These are phyloP conservation scores for Scenedesmus sp. DNA, from an alignment of 163 green algal genomes.

Conservation along the genomic window DNA sequence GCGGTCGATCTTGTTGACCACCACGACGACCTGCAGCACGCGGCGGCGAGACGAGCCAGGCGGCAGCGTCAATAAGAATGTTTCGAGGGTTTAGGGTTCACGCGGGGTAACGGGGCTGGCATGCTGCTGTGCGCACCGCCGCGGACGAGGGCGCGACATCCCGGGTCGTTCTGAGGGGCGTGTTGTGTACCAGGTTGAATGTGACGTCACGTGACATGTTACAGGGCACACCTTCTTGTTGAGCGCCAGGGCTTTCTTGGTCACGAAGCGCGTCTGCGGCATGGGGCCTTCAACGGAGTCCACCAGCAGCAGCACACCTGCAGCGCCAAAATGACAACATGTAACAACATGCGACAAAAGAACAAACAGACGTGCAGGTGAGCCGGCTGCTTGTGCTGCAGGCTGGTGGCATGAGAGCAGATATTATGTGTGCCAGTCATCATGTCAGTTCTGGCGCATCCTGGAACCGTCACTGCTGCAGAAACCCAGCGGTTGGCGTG, in stretches of 20 bases:
- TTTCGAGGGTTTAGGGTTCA: too few species aligned
- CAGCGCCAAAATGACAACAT: slow-evolving; percentile 38
- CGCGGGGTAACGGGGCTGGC: too few species aligned
- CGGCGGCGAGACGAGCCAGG: too few species aligned
- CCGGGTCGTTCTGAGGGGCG: too few species aligned
- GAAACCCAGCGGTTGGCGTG: too few species aligned
- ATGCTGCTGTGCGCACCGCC: too few species aligned
- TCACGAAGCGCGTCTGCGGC: slow-evolving; percentile 99
- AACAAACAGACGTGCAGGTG: neutral
- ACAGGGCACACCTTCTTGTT: slow-evolving; percentile 73
- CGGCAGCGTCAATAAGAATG: neutral
- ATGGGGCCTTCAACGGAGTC: slow-evolving; percentile 98
- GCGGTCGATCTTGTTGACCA: slow-evolving; percentile 99
- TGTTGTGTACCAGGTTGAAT: neutral
- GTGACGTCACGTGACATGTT: neutral
- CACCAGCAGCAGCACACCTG: slow-evolving; percentile 96
- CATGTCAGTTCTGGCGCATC: too few species aligned
- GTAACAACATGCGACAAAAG: neutral
- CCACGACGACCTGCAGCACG: slow-evolving; percentile 88
- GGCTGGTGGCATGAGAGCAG: too few species aligned
- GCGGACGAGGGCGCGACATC: too few species aligned
- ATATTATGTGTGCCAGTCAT: too few species aligned
- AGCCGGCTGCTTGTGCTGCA: neutral
- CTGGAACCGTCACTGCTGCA: too few species aligned
- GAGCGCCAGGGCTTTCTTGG: slow-evolving; percentile 95